Evolutionary conservation across 306 rosid species (phyloP).

Genomic region (Ormosia semicastrata): DNA sequence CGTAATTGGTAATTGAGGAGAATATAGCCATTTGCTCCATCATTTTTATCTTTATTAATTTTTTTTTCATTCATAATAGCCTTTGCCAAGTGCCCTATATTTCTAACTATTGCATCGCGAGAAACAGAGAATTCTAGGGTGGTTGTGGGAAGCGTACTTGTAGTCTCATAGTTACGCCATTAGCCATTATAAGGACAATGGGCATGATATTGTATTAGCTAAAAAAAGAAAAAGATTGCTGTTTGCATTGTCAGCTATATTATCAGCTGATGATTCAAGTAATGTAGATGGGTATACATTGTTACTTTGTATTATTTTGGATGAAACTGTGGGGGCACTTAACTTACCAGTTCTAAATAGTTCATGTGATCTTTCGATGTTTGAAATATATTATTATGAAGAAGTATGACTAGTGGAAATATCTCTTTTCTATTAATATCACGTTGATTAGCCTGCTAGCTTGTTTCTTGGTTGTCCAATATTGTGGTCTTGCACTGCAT

Average conservation of each 20-base stretch:
- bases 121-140: neutral
- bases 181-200: neutral
- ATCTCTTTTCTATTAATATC: conserved; percentile 6
- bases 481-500: neutral
- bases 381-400: neutral
- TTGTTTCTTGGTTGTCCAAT: conserved; percentile 14
- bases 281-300: conserved; percentile 65
- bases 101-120: conserved; percentile 1
- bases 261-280: conserved; percentile 59
- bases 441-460: neutral
- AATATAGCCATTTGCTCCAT: neutral
- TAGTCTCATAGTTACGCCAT: neutral
- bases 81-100: conserved; percentile 15
- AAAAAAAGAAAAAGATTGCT: no score
- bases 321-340: conserved; percentile 7
- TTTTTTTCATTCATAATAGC: neutral
- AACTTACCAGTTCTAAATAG: conserved; percentile 2
- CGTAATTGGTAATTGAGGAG: no score
- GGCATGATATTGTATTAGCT: conserved; percentile 12
- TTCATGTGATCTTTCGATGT: neutral
- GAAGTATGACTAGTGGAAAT: neutral
- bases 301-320: conserved; percentile 16
- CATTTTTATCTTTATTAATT: neutral
- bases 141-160: conserved; percentile 8
- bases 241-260: no score